Evolutionary conservation across 495 filamentous ascomycete species (phyloP).

Genomic region (Trichodelitschia bisporula): DNA sequence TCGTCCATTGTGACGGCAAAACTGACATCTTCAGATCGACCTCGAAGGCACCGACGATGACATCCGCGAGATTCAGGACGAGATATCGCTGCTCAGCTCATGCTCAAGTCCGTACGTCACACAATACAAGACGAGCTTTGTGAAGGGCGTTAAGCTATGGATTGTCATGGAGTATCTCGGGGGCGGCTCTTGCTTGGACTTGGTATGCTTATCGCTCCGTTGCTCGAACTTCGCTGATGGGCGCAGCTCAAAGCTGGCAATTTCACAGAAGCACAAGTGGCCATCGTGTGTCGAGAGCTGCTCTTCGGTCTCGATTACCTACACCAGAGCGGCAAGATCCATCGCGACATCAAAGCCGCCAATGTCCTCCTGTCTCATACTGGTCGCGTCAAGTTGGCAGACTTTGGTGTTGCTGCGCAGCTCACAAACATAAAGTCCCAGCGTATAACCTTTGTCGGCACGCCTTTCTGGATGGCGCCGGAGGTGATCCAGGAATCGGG

Average conservation of each 20-base stretch:
- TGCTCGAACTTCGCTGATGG: neutral
- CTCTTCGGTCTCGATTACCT: constrained; percentile 83
- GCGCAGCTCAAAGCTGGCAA: constrained; percentile 53
- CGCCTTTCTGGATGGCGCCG: constrained; percentile 98
- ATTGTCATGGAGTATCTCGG: constrained; percentile 98
- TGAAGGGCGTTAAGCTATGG: constrained; percentile 89
- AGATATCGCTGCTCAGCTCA: constrained; percentile 86
- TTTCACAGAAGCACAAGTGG: constrained; percentile 77
- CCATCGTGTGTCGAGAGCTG: constrained; percentile 81
- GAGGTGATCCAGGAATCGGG: constrained; percentile 95
- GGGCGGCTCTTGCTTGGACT: constrained; percentile 76
- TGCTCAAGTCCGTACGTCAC: constrained; percentile 85
- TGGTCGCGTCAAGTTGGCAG: constrained; percentile 90
- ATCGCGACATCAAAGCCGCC: constrained; percentile 69
- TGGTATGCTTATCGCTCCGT: constrained; percentile 26
- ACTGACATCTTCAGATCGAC: constrained; percentile 92
- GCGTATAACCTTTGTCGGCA: constrained; percentile 96
- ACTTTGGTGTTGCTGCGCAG: constrained; percentile 94
- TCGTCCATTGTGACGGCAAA: neutral
- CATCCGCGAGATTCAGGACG: constrained; percentile 91
- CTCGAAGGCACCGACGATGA: constrained; percentile 95
- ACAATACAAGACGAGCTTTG: constrained; percentile 85
- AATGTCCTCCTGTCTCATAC: constrained; percentile 68
- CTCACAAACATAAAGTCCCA: constrained; percentile 94
- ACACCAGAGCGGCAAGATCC: constrained; percentile 76